Evolutionary conservation across 192 early-diverging fungal genomes (phyloP).

Genomic region (Linnemannia zychae): DNA sequence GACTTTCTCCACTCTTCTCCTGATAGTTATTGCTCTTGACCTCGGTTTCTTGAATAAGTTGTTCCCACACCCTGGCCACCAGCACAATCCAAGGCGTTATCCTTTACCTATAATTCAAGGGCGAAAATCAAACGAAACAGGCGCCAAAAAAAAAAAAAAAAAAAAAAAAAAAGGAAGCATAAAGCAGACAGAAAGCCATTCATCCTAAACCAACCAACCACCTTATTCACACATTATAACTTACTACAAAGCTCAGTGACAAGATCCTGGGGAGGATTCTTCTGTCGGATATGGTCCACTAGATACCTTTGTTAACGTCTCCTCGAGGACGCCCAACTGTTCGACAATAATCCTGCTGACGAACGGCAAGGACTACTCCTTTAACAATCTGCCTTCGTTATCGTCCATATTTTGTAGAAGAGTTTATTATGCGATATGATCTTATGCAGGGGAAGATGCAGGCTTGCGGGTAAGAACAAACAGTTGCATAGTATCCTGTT

Average conservation of each 20-base stretch:
- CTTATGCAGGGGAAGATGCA: background rate
- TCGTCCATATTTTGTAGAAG: constrained; percentile 78
- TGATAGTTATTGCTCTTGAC: constrained; percentile 19
- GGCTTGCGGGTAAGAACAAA: constrained; percentile 50
- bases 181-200: no score
- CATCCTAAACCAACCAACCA: background rate
- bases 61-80: constrained; percentile 92
- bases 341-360: constrained; percentile 84
- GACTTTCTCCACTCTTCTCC: no score
- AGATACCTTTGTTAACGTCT: constrained; percentile 87
- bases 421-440: no score
- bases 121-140: background rate
- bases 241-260: constrained; percentile 83
- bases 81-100: constrained; percentile 89
- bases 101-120: constrained; percentile 80
- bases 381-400: constrained; percentile 63
- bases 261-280: constrained; percentile 75
- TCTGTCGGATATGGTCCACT: constrained; percentile 74
- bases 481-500: constrained; percentile 55
- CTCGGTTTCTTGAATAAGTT: constrained; percentile 89
- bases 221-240: constrained; percentile 13
- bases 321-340: constrained; percentile 85
- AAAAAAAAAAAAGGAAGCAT: no score
- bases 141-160: no score
- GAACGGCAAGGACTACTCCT: constrained; percentile 80